Evolutionary conservation across 345 rosid genomes (phyloP), one percentile per base, ranked within the genome.

Genomic region (Bruguiera parviflora): DNA sequence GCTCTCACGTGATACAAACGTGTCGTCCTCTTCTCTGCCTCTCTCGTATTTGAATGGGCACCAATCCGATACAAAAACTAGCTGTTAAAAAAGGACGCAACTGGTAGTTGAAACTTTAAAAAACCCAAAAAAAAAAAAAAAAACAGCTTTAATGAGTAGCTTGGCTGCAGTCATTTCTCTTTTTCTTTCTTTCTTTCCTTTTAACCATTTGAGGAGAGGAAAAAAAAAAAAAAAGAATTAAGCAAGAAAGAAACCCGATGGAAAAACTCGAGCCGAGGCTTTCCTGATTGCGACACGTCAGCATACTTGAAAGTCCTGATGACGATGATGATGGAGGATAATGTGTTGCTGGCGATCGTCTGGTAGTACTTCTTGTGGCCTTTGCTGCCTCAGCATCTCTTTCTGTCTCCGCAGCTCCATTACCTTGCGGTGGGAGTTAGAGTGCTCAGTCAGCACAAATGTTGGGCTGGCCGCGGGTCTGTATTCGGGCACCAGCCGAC

Each of bases 401-500:
- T 89, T 89, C 70, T 87, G 91, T 20, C 92, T 74, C 75, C 91
- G 84, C 61, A 88, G 92, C 82, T 88, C 96, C 89, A 90, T 33
- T 0, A 90, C 96, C 82, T 90, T 90, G 43, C 96, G 86, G 74
- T 90, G 96, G 64, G 96, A 90, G 61, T 90, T 88, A 4, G 96
- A 90, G 72, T 90, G 96, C 80, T 84, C 86, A 70, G 96, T 84
- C 78, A 88, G 76, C 28, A 88, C 86, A 35, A 90, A 90, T 4
- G 92, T 90, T 0, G 96, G 92, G 77, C 96, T 89, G 0, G 96
- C 85, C 6, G 92, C 92, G 4, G 96, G 96, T 73, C 96, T 76
- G 64, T 89, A 89, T 62, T 89, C 96, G 47, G 96, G 96, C 27
- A 89, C 96, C 19, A 89, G 87, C 55, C 92, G 68, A 31, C 96